Base-by-base conservation (phyloP, 495 filamentous ascomycete genomes). In the Neurospora sp. region DNA sequence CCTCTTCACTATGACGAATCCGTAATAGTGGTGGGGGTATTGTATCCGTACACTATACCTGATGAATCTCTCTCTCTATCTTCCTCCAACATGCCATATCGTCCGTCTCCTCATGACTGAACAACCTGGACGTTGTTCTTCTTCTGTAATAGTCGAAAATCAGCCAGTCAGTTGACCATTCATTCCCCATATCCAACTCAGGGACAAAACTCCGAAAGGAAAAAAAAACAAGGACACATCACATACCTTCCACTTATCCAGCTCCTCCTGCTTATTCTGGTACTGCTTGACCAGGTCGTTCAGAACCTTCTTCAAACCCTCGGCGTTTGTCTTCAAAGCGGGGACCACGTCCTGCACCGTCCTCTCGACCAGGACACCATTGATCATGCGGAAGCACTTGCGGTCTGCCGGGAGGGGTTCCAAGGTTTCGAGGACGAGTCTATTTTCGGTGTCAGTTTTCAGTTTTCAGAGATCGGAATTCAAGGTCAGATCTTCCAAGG, bases 41-140 rank as follows among this genome's bases (percentile, higher is more conserved):
- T 66, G 54, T 66, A 66, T 66, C 54, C 54, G 23, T 66, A 66
- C 54, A 66, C 27, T 35, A 66, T 66, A 66, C 54, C 7, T 66
- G 31, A 35, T 66, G 31, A 35, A 66, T 18, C 54, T 18, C 35
- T 35, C 54, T 27, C 37, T 35, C 71, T 59, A 59, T 73, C 66
- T 69, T 39, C 41, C 41, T 42, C 35, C 20, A 44, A 40, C 37
- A 59, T 66, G 5, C 23, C 46, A 7, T 18, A 12, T 12, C 66
- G 8, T 18, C 40, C 66, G 8, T 18, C 40, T 41, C 74, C 70
- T 83, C 81, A 84, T 84, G 85, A 92, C 82, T 96, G 93, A 71
- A 99, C 94, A 74, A 99, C 93, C 82, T 98, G 95, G 72, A 99
- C 89, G 79, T 98, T 97, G 84, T 99, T 97, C 90, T 98, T 98